Evolutionary conservation across 371 early-diverging fungal species (phyloP).

Genomic region (Haplosporangium sp.): DNA sequence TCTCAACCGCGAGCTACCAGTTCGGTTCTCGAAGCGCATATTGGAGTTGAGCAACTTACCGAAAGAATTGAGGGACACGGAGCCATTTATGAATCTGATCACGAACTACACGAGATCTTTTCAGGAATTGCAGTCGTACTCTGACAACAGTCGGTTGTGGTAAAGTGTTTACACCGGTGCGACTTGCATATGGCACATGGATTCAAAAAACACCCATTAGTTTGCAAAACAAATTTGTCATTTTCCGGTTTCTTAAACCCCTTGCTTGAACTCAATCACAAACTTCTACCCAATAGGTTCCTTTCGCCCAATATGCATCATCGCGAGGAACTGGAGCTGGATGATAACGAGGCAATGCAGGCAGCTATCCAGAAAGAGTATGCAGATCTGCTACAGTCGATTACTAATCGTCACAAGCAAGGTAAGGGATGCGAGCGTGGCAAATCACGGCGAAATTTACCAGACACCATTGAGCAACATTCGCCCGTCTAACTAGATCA

Average conservation of each 20-base stretch:
- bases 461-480: background rate
- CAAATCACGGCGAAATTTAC: background rate
- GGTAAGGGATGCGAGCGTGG: slow-evolving; percentile 19
- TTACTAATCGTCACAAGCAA: slow-evolving; percentile 53
- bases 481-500: background rate
- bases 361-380: slow-evolving; percentile 35
- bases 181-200: no score
- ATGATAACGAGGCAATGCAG: slow-evolving; percentile 27
- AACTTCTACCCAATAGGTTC: slow-evolving; percentile 18
- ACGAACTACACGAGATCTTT: slow-evolving; percentile 38
- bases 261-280: background rate
- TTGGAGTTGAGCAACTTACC: slow-evolving; percentile 39
- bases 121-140: slow-evolving; percentile 32
- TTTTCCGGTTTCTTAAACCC: background rate
- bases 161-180: slow-evolving; percentile 6
- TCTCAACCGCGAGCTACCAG: slow-evolving; percentile 46
- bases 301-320: slow-evolving; percentile 30
- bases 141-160: slow-evolving; percentile 36
- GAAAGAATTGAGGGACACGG: slow-evolving; percentile 31
- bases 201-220: no score
- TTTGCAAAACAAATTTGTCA: no score
- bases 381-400: slow-evolving; percentile 35
- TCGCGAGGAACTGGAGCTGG: slow-evolving; percentile 29
- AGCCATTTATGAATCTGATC: slow-evolving; percentile 40
- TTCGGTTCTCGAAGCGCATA: slow-evolving; percentile 47